A percentile compares a stretch with the other conserved stretches of the same genome.
phyloP scores from a whole-genome alignment of 441 rosid genomes.

The Populus hybrid region DNA sequence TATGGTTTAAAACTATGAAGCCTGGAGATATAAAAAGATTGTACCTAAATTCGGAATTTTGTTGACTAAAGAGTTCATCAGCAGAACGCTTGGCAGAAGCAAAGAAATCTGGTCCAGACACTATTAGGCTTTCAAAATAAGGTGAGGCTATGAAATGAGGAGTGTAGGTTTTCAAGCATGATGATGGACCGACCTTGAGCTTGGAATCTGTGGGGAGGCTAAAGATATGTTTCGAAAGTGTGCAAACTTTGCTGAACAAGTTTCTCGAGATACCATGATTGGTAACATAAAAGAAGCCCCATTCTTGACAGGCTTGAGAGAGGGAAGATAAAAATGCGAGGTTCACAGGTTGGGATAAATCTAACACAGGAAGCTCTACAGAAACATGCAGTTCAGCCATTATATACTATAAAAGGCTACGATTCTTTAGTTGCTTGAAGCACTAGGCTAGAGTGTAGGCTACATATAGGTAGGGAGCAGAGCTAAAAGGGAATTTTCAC shows the following conservation, averaged over 20 bases:
- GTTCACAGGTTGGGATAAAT: too few species aligned
- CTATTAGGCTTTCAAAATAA: slow-evolving; percentile 1
- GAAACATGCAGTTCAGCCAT: too few species aligned
- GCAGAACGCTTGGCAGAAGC: slow-evolving; percentile 2
- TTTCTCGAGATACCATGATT: not conserved
- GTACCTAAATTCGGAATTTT: not conserved
- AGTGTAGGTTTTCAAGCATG: not conserved
- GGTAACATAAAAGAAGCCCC: not conserved
- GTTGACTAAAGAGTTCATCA: not conserved
- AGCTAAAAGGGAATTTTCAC: too few species aligned
- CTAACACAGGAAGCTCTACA: too few species aligned
- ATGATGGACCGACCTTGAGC: not conserved
- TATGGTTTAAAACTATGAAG: too few species aligned
- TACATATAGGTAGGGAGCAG: too few species aligned
- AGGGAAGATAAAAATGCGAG: not conserved
- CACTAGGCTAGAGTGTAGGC: too few species aligned
- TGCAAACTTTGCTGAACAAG: not conserved
- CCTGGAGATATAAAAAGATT: too few species aligned
- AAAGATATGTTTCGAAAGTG: not conserved
- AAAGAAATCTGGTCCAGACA: not conserved
- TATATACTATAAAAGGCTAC: too few species aligned
- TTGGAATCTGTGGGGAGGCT: not conserved
- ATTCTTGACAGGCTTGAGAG: slow-evolving; percentile 1
- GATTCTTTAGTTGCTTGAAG: too few species aligned
- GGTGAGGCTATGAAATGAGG: slow-evolving; percentile 4